Percentiles rank a stretch among this genome's conserved stretches.
phyloP scores from a whole-genome alignment of 2,329 filamentous ascomycete species.

The Sporothrix variecibatus region DNA sequence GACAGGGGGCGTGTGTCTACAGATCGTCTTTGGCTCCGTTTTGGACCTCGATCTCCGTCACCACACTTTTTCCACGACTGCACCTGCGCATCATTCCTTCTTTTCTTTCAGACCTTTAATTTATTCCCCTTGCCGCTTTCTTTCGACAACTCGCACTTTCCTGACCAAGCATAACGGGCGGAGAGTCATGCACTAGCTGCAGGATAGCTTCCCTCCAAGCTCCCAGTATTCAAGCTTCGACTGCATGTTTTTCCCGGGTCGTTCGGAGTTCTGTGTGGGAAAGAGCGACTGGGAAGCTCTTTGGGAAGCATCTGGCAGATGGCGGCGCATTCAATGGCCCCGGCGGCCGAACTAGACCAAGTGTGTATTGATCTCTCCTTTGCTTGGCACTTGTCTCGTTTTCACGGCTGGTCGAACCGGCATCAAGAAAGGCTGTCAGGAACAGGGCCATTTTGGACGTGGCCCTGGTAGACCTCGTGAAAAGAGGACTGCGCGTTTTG shows the following conservation, averaged over 20 bases:
- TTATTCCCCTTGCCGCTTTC: neutral
- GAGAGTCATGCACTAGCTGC: conserved; percentile 18
- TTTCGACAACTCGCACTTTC: neutral
- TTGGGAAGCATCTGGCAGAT: neutral
- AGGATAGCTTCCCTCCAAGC: neutral
- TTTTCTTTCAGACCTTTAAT: neutral
- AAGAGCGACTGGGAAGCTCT: neutral
- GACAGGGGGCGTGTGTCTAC: neutral
- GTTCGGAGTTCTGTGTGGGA: neutral
- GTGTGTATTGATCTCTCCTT: neutral
- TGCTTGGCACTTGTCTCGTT: conserved; percentile 8
- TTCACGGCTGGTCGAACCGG: neutral
- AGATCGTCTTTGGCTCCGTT: conserved; percentile 6
- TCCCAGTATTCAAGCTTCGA: conserved; percentile 4
- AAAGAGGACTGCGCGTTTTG: neutral
- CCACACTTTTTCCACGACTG: neutral
- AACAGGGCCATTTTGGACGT: neutral
- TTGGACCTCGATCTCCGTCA: neutral
- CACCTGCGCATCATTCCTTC: neutral
- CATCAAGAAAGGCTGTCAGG: neutral
- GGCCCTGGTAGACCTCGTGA: neutral
- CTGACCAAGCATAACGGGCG: conserved; percentile 12
- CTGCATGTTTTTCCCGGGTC: neutral
- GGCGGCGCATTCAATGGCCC: neutral
- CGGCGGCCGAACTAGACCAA: neutral